Evolutionary conservation across 768 basidiomycete genomes (phyloP).

Genomic region (Pholiota conissans): DNA sequence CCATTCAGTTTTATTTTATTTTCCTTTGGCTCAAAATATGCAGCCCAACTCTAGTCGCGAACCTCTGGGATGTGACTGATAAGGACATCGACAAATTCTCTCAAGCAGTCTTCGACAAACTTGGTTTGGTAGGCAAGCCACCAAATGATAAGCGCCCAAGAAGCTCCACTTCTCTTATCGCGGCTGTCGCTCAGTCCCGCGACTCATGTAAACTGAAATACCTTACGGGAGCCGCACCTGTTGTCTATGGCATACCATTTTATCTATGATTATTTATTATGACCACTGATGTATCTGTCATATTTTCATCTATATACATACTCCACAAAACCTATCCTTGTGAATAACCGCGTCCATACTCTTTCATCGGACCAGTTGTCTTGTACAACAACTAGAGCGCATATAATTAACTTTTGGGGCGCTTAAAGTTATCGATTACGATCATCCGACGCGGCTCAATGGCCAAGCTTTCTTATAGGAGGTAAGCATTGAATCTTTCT

Average conservation of each 20-base stretch:
- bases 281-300: neutral
- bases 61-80: conserved; percentile 98
- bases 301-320: too few relatives aligned
- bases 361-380: too few relatives aligned
- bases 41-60: conserved; percentile 91
- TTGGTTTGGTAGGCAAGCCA: conserved; percentile 47
- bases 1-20: neutral
- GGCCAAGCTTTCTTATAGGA: too few relatives aligned
- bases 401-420: too few relatives aligned
- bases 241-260: conserved; percentile 95
- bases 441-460: too few relatives aligned
- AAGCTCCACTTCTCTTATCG: conserved; percentile 50
- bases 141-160: conserved; percentile 15
- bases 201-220: conserved; percentile 87
- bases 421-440: too few relatives aligned
- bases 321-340: too few relatives aligned
- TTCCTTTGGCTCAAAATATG: neutral
- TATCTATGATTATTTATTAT: conserved; percentile 48
- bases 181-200: conserved; percentile 79
- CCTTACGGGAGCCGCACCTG: conserved; percentile 91
- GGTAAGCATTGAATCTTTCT: too few relatives aligned
- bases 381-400: too few relatives aligned
- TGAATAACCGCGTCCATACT: too few relatives aligned
- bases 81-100: conserved; percentile 95
- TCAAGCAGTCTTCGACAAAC: conserved; percentile 74